Evolutionary conservation across 2,329 filamentous ascomycete species (phyloP).

Genomic region (Plenodomus lindquistii): DNA sequence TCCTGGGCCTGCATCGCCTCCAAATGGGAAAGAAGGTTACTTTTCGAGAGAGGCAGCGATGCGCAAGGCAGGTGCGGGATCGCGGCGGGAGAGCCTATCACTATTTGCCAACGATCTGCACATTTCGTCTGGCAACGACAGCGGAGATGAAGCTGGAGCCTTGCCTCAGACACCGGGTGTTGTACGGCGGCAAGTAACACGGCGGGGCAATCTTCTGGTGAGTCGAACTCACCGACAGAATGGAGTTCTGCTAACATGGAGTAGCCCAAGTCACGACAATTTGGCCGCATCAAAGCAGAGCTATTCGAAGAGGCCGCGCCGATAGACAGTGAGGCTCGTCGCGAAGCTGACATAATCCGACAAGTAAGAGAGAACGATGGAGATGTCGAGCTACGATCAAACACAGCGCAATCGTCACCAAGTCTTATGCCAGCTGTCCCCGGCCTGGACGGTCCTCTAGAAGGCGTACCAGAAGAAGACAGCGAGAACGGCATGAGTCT

Average conservation of each 20-base stretch:
- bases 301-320: constrained; percentile 86
- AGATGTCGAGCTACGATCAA: constrained; percentile 56
- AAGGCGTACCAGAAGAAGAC: constrained; percentile 70
- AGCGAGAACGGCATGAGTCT: constrained; percentile 61
- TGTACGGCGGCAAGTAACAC: constrained; percentile 79
- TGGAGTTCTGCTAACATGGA: constrained; percentile 16
- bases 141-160: constrained; percentile 67
- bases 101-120: constrained; percentile 88
- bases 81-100: constrained; percentile 84
- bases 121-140: constrained; percentile 78
- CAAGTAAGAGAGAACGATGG: constrained; percentile 91
- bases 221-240: constrained; percentile 33
- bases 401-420: constrained; percentile 70
- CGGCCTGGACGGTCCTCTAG: constrained; percentile 61
- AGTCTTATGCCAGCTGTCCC: constrained; percentile 61
- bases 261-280: constrained; percentile 93
- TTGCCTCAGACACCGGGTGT: constrained; percentile 67
- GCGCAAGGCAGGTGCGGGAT: constrained; percentile 53
- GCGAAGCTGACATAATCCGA: constrained; percentile 92
- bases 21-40: constrained; percentile 61
- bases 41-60: constrained; percentile 57
- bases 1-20: constrained; percentile 77
- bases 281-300: constrained; percentile 88
- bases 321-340: constrained; percentile 82
- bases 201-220: constrained; percentile 86